Percentiles rank a stretch among this genome's conserved stretches.
Conservation (phyloP, 148 eudicot genomes). For the Limonium bicolor region DNA sequence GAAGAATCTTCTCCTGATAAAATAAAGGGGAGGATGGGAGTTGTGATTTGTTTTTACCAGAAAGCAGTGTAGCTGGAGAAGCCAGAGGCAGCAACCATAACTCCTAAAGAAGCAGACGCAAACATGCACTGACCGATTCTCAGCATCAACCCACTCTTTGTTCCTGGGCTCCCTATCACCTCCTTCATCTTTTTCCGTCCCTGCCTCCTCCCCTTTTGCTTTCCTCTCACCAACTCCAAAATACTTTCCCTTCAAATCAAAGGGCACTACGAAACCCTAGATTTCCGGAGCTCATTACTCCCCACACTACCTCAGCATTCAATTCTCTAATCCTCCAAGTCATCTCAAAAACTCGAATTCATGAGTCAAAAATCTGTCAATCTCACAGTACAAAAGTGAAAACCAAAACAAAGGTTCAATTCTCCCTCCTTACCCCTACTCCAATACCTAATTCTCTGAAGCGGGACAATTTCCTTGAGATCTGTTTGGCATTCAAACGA, state of each 20-base stretch:
- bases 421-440: too few species aligned
- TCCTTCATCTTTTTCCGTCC: constrained; percentile 50
- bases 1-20: background rate
- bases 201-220: constrained; percentile 8
- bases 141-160: constrained; percentile 56
- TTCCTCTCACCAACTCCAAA: background rate
- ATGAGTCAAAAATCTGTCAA: too few species aligned
- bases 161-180: constrained; percentile 80
- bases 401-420: too few species aligned
- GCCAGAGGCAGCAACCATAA: constrained; percentile 65
- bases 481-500: too few species aligned
- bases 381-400: too few species aligned
- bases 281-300: background rate
- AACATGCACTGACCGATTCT: constrained; percentile 75
- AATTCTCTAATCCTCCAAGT: background rate
- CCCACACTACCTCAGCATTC: too few species aligned
- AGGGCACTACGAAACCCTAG: background rate
- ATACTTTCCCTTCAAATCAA: background rate
- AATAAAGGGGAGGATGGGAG: background rate
- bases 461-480: too few species aligned
- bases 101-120: constrained; percentile 55
- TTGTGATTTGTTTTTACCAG: constrained; percentile 25
- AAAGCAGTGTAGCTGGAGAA: constrained; percentile 69
- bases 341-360: background rate
- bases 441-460: too few species aligned